These are phyloP conservation scores for Porcisia deanei DNA, from an alignment of 208 protist genomes.

Conservation along the genomic window DNA sequence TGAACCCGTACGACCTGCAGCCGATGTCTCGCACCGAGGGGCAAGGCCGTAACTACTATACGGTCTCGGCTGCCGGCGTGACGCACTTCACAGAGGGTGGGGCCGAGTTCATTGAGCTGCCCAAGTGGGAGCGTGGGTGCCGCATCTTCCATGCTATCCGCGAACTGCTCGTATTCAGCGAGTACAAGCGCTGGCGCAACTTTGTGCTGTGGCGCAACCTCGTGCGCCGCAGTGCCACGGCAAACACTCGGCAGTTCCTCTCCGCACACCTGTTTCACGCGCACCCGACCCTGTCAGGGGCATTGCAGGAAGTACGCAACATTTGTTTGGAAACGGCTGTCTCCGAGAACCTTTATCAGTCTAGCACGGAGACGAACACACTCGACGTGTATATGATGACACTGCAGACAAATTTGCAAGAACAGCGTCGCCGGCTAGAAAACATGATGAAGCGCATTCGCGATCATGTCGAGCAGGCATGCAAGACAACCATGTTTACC, in stretches of 20 bases:
- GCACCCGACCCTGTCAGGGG: slow-evolving; percentile 82
- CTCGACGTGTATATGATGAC: slow-evolving; percentile 68
- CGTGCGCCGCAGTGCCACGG: slow-evolving; percentile 84
- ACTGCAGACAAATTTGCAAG: slow-evolving; percentile 58
- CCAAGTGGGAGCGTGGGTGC: slow-evolving; percentile 94
- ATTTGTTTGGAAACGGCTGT: slow-evolving; percentile 80
- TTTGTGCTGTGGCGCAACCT: slow-evolving; percentile 93
- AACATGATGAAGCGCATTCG: slow-evolving; percentile 87
- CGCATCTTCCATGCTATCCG: slow-evolving; percentile 89
- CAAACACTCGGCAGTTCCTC: slow-evolving; percentile 79
- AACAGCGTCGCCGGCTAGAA: slow-evolving; percentile 64
- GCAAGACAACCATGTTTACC: slow-evolving; percentile 90
- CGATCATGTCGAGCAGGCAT: slow-evolving; percentile 88
- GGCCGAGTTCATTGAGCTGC: slow-evolving; percentile 93
- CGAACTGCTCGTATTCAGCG: slow-evolving; percentile 89
- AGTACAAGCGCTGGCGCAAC: slow-evolving; percentile 94
- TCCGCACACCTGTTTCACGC: slow-evolving; percentile 88
- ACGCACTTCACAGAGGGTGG: slow-evolving; percentile 92
- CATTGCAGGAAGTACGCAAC: slow-evolving; percentile 76
- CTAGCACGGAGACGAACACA: slow-evolving; percentile 71
- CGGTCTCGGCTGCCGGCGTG: slow-evolving; percentile 92
- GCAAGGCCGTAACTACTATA: slow-evolving; percentile 90
- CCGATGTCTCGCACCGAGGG: slow-evolving; percentile 91
- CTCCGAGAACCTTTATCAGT: slow-evolving; percentile 68
- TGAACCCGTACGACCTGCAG: slow-evolving; percentile 95